Evolutionary conservation across 2,329 filamentous ascomycete genomes (phyloP).

Genomic region (Fusarium sulawesiense): DNA sequence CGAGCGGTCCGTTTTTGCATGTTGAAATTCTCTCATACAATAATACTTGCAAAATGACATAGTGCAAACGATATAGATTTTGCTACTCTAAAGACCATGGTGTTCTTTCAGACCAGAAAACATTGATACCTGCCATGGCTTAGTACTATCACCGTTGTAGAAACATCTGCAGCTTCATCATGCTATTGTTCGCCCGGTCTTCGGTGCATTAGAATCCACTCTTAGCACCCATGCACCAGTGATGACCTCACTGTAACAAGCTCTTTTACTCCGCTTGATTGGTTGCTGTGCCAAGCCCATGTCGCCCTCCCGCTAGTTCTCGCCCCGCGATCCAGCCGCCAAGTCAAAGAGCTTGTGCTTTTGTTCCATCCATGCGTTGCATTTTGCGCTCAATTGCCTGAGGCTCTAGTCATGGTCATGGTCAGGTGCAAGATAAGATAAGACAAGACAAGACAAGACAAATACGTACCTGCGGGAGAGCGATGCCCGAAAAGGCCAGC

Average conservation of each 20-base stretch:
- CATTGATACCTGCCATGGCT: background rate
- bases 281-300: constrained; percentile 27
- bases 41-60: constrained; percentile 22
- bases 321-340: constrained; percentile 22
- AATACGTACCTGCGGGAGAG: constrained; percentile 38
- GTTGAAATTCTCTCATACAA: constrained; percentile 45
- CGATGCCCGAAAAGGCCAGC: constrained; percentile 46
- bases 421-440: constrained; percentile 16
- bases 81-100: no score
- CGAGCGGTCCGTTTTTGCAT: constrained; percentile 40
- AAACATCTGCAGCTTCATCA: constrained; percentile 6
- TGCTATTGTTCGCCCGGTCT: background rate
- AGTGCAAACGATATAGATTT: background rate
- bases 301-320: constrained; percentile 16
- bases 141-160: background rate
- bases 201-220: constrained; percentile 10
- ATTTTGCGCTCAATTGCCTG: background rate
- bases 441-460: background rate
- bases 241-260: constrained; percentile 43
- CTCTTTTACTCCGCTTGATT: constrained; percentile 26
- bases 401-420: background rate
- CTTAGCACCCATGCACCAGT: constrained; percentile 26
- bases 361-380: background rate
- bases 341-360: constrained; percentile 21
- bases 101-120: no score